These are phyloP conservation scores for Castanea mollissima DNA, from an alignment of 306 rosid species.

Conservation along the genomic window DNA sequence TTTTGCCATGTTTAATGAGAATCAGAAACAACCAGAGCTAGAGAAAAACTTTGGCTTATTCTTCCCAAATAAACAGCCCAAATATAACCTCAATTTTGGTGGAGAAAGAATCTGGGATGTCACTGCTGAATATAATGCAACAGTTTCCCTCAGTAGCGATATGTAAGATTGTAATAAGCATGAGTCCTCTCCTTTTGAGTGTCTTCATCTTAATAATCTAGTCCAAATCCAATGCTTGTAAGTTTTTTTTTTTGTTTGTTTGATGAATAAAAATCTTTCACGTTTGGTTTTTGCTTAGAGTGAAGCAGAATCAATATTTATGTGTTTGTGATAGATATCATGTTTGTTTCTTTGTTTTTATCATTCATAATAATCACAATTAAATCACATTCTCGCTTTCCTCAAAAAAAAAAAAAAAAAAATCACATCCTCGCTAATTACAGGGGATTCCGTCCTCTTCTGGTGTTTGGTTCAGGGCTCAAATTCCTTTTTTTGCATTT, in stretches of 20 bases:
- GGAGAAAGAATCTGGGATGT: constrained; percentile 19
- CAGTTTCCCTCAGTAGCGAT: constrained; percentile 14
- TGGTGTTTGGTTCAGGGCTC: no score
- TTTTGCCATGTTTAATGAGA: constrained; percentile 45
- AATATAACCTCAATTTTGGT: constrained; percentile 27
- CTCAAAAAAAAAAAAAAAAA: no score
- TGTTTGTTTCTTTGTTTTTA: no score
- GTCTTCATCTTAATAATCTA: background rate
- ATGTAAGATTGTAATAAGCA: constrained; percentile 9
- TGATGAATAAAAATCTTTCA: background rate
- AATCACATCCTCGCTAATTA: no score
- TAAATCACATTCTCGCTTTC: no score
- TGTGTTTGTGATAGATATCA: no score
- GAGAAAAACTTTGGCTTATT: constrained; percentile 41
- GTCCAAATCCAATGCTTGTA: background rate
- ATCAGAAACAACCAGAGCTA: constrained; percentile 20
- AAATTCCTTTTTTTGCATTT: no score
- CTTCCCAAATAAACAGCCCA: constrained; percentile 29
- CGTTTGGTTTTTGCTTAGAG: background rate
- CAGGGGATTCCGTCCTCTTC: no score
- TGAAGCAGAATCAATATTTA: no score
- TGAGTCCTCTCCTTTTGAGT: background rate
- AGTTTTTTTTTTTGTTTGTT: background rate
- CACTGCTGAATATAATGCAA: constrained; percentile 7
- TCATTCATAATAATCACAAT: no score